Evolutionary conservation across 2,329 filamentous ascomycete genomes (phyloP).

Genomic region (Colletotrichum musicola): DNA sequence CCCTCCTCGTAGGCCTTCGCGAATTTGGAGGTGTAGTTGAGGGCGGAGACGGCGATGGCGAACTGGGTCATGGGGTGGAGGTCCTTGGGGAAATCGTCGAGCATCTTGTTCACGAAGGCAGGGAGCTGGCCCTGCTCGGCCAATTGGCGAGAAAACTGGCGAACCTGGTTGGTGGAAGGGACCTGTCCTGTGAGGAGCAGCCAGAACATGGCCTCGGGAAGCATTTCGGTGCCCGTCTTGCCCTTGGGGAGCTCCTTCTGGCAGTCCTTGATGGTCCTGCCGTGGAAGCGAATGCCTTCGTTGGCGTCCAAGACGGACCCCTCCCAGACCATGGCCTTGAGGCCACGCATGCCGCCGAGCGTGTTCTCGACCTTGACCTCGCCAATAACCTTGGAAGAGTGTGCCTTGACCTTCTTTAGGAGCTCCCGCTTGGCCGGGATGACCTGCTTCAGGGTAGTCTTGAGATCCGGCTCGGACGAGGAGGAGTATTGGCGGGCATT

Average conservation of each 20-base stretch:
- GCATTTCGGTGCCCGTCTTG: constrained; percentile 92
- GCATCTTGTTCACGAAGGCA: constrained; percentile 85
- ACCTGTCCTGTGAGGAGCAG: constrained; percentile 93
- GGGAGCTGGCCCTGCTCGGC: constrained; percentile 89
- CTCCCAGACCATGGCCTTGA: constrained; percentile 99
- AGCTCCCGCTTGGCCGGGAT: constrained; percentile 96
- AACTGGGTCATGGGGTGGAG: constrained; percentile 99
- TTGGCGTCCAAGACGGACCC: constrained; percentile 96
- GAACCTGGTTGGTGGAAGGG: constrained; percentile 84
- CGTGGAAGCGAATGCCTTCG: constrained; percentile 98
- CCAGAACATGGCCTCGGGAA: constrained; percentile 99
- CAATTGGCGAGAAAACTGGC: constrained; percentile 84
- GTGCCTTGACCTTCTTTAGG: constrained; percentile 91
- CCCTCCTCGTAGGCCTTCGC: constrained; percentile 93
- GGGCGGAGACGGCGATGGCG: constrained; percentile 92
- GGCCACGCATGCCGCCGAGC: constrained; percentile 94
- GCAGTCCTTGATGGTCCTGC: constrained; percentile 97
- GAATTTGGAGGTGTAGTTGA: constrained; percentile 95
- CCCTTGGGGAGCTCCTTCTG: constrained; percentile 95
- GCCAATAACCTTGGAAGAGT: constrained; percentile 85
- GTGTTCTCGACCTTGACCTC: constrained; percentile 95
- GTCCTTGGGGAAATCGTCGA: constrained; percentile 88
- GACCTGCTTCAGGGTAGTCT: constrained; percentile 83
- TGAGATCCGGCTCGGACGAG: constrained; percentile 87
- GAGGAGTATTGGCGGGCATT: constrained; percentile 68